Conservation (phyloP, 768 basidiomycete species). For the Calocybe gangraenosa region DNA sequence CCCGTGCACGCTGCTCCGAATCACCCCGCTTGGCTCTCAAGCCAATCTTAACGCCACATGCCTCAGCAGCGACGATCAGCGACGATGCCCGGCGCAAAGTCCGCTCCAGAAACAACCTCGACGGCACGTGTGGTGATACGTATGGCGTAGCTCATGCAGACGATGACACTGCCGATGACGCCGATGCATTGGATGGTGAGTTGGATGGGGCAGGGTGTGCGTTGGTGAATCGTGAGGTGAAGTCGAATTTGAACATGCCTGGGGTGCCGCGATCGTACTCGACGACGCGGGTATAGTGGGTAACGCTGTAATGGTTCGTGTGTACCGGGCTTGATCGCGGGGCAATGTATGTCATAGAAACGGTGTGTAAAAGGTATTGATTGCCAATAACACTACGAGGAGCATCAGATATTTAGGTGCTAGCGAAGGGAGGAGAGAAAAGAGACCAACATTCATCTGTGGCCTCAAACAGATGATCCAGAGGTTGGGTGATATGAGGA, state of each 20-base stretch:
- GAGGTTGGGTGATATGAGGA: conserved; percentile 91
- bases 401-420: conserved; percentile 1
- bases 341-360: conserved; percentile 90
- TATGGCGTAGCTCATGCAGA: conserved; percentile 81
- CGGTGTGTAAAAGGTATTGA: conserved; percentile 93
- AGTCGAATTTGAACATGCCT: conserved; percentile 98
- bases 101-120: conserved; percentile 57
- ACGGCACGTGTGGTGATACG: no score
- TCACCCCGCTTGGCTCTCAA: conserved; percentile 69
- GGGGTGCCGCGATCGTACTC: conserved; percentile 78
- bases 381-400: conserved; percentile 72
- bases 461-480: conserved; percentile 85
- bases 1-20: conserved; percentile 55
- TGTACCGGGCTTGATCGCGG: conserved; percentile 59
- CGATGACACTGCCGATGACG: conserved; percentile 91
- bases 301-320: conserved; percentile 92
- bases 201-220: conserved; percentile 78
- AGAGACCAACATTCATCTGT: conserved; percentile 63
- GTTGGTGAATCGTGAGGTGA: conserved; percentile 78
- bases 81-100: conserved; percentile 48
- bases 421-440: not conserved
- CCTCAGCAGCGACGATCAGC: conserved; percentile 63
- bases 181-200: conserved; percentile 79
- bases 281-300: conserved; percentile 79
- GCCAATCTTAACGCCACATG: conserved; percentile 49